Conservation (phyloP, 768 basidiomycete species). For the Lactarius trivialis region DNA sequence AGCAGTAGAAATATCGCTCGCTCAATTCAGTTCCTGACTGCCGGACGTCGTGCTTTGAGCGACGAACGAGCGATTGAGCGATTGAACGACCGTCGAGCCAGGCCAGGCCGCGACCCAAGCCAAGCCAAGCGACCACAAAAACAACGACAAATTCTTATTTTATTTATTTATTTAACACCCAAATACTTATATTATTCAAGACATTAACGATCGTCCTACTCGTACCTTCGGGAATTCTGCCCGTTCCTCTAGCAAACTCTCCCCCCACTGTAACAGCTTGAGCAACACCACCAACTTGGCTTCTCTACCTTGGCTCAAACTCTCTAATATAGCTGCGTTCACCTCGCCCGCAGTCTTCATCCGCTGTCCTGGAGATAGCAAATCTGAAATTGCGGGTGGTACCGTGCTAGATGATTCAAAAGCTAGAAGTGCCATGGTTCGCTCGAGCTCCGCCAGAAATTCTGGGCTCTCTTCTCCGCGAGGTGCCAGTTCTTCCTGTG, state of each 20-base stretch:
- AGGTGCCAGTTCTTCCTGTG: slow-evolving; percentile 89
- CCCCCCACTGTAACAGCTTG: slow-evolving; percentile 85
- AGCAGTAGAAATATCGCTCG: not conserved
- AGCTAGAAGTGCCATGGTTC: slow-evolving; percentile 89
- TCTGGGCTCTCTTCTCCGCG: slow-evolving; percentile 93
- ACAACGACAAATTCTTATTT: not conserved
- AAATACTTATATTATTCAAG: no score
- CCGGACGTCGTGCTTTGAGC: not conserved
- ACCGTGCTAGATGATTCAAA: slow-evolving; percentile 59
- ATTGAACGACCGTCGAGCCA: not conserved
- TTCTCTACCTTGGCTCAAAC: slow-evolving; percentile 85
- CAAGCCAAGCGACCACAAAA: not conserved
- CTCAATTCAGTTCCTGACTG: not conserved
- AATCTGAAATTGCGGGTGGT: slow-evolving; percentile 64
- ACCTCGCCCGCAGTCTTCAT: slow-evolving; percentile 94
- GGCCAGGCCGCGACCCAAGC: not conserved
- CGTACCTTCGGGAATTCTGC: slow-evolving; percentile 76
- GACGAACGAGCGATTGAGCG: not conserved
- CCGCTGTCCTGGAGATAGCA: slow-evolving; percentile 81
- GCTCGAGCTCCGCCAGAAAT: slow-evolving; percentile 86
- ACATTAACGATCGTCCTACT: slow-evolving; percentile 25
- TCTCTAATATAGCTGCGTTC: slow-evolving; percentile 92
- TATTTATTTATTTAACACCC: not conserved
- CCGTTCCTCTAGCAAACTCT: slow-evolving; percentile 66
- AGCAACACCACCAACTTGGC: slow-evolving; percentile 82